phyloP scores from a whole-genome alignment of 257 asterid species.

The Craterostigma plantagineum region DNA sequence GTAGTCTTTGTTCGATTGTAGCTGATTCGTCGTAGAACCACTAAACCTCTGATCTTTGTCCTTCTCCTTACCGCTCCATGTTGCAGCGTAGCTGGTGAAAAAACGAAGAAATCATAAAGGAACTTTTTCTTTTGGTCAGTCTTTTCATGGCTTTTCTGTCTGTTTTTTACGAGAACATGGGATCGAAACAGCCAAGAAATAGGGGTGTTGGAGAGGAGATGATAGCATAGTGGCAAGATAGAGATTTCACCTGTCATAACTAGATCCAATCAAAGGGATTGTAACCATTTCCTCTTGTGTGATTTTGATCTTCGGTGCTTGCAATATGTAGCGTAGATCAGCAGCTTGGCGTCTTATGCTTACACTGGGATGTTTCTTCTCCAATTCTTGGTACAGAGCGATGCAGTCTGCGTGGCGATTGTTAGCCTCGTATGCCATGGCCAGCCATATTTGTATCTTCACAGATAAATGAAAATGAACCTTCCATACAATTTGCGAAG shows the following conservation, averaged over 20 bases:
- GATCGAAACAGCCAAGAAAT: too few species aligned
- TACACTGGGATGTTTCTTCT: slow-evolving; percentile 60
- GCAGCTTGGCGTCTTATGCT: slow-evolving; percentile 87
- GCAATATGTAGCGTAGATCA: slow-evolving; percentile 77
- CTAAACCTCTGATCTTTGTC: slow-evolving; percentile 43
- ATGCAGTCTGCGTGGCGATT: slow-evolving; percentile 91
- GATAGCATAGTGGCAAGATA: background rate
- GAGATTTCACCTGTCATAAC: slow-evolving; percentile 69
- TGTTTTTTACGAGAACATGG: too few species aligned
- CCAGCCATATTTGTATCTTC: slow-evolving; percentile 99
- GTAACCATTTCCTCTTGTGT: slow-evolving; percentile 98
- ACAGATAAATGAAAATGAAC: background rate
- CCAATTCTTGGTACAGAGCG: slow-evolving; percentile 60
- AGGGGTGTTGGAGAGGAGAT: background rate
- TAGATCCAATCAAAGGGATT: slow-evolving; percentile 85
- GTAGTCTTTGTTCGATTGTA: slow-evolving; percentile 47
- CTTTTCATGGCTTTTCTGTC: too few species aligned
- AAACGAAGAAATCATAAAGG: background rate
- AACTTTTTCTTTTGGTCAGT: too few species aligned
- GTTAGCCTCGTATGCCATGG: slow-evolving; percentile 97
- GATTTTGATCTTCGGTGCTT: slow-evolving; percentile 93
- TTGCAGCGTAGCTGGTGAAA: slow-evolving; percentile 53
- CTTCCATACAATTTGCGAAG: too few species aligned
- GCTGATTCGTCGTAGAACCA: slow-evolving; percentile 56
- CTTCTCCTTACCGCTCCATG: slow-evolving; percentile 81